Evolutionary conservation across 2,329 filamentous ascomycete genomes (phyloP), one percentile per base, ranked within the genome.

Genomic region (Penicillium sp.): DNA sequence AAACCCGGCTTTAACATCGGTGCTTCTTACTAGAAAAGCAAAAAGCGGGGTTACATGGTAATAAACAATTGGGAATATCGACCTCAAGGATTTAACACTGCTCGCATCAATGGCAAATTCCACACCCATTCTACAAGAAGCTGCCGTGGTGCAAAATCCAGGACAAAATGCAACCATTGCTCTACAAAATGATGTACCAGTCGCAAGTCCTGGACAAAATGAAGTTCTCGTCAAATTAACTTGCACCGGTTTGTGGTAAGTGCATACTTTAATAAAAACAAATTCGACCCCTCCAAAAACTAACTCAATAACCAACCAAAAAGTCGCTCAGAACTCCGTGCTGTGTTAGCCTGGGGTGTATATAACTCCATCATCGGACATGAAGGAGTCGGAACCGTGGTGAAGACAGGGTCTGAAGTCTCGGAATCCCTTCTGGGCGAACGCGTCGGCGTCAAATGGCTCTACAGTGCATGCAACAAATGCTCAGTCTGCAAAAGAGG

Each of bases 311-410:
- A 1, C 10, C 4, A 30, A 5, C 19, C 8, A 10, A 12, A 37
- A 49, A 67, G 65, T 22, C 61, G 61, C 42, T 67, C 65, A 1
- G 65, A 67, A 56, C 58, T 65, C n/a, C 63, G 65, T 36, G 65
- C 65, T 1, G 61, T 64, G 0, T 26, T 60, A 28, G 61, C 51
- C 3, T 67, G 62, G 62, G 59, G 61, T 17, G 35, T 48, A 12
- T 67, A 67, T 30, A 65, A 66, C 50, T 45, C 61, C 12, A 67
- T 67, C n/a, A 65, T 67, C 45, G 63, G 63, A 30, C 65, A 67
- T n/a, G 65, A 67, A 59, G 65, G 65, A 22, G 54, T 67, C 1
- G 65, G 65, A 4, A 61, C 42, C 2, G 59, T 67, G 16, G 54
- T 61, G 2, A 54, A 61, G 40, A 17, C 56, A 4, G 65, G 65